Evolutionary conservation across 2,329 filamentous ascomycete species (phyloP).

Genomic region (Diaporthe amygdali): DNA sequence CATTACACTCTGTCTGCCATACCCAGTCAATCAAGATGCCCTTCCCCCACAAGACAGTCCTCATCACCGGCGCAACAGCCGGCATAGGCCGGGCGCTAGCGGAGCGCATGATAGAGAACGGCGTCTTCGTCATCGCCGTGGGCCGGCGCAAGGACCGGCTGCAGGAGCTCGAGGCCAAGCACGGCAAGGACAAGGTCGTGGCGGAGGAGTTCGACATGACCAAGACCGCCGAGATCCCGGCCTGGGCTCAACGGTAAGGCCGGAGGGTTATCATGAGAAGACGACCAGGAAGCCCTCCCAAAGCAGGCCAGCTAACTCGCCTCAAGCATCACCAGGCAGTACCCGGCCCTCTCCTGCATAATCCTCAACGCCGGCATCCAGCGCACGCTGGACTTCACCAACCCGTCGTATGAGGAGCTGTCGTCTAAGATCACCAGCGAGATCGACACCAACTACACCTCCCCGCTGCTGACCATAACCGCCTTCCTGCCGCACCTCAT

Average conservation of each 20-base stretch:
- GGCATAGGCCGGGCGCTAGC: conserved; percentile 58
- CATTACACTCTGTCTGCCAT: neutral
- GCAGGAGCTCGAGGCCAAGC: conserved; percentile 49
- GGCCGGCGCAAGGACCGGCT: conserved; percentile 59
- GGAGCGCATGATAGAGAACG: conserved; percentile 45
- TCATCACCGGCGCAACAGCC: conserved; percentile 59
- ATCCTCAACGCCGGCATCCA: conserved; percentile 65
- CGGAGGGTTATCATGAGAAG: neutral
- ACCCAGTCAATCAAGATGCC: conserved; percentile 42
- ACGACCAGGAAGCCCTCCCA: no score
- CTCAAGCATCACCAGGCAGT: conserved; percentile 37
- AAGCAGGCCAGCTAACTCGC: no score
- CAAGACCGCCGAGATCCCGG: conserved; percentile 45
- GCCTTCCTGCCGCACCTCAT: conserved; percentile 52
- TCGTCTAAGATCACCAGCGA: conserved; percentile 43
- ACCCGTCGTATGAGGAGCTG: conserved; percentile 38
- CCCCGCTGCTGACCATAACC: conserved; percentile 48
- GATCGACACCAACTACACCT: conserved; percentile 53
- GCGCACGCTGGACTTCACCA: conserved; percentile 49
- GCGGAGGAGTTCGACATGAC: conserved; percentile 52
- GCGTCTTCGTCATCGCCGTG: conserved; percentile 58
- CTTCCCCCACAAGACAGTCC: conserved; percentile 60
- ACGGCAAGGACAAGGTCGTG: conserved; percentile 47
- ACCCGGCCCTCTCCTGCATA: conserved; percentile 60
- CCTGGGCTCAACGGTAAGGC: conserved; percentile 45